phyloP scores from a whole-genome alignment of 164 flowering plant species.

The Protea cynaroides region DNA sequence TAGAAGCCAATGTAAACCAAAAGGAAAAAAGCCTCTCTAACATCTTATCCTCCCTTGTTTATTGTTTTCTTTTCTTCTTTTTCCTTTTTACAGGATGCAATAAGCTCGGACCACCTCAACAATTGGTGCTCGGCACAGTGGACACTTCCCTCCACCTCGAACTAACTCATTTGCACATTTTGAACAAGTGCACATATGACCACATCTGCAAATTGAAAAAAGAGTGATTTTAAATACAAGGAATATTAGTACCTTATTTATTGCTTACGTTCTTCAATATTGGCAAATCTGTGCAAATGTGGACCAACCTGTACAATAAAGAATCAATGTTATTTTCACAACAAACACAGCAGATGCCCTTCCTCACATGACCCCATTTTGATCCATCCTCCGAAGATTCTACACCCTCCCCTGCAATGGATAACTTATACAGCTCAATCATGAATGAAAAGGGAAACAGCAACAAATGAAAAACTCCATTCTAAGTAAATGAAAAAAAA shows the following conservation, averaged over 20 bases:
- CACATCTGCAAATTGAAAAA: constrained; percentile 58
- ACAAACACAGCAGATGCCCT: constrained; percentile 89
- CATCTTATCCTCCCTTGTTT: constrained; percentile 7
- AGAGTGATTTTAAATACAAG: background rate
- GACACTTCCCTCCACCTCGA: constrained; percentile 68
- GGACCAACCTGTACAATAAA: constrained; percentile 71
- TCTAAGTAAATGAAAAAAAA: background rate
- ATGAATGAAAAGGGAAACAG: background rate
- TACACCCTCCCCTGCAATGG: constrained; percentile 29
- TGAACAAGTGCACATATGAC: constrained; percentile 92
- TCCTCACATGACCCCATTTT: constrained; percentile 75
- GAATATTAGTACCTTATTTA: background rate
- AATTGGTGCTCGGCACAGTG: constrained; percentile 86
- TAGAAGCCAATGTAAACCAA: too few relatives aligned
- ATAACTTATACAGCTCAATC: background rate
- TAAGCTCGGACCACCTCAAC: constrained; percentile 85
- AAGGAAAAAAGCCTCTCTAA: constrained; percentile 12
- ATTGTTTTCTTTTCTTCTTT: background rate
- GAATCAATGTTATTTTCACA: constrained; percentile 70
- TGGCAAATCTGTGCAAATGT: background rate
- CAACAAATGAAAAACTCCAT: background rate
- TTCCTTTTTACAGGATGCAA: constrained; percentile 52
- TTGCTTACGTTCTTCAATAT: background rate
- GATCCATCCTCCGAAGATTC: constrained; percentile 78
- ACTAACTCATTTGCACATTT: constrained; percentile 80